Evolutionary conservation across 1,284 basidiomycete species (phyloP).

Genomic region (Coniferiporia sulphurascens): DNA sequence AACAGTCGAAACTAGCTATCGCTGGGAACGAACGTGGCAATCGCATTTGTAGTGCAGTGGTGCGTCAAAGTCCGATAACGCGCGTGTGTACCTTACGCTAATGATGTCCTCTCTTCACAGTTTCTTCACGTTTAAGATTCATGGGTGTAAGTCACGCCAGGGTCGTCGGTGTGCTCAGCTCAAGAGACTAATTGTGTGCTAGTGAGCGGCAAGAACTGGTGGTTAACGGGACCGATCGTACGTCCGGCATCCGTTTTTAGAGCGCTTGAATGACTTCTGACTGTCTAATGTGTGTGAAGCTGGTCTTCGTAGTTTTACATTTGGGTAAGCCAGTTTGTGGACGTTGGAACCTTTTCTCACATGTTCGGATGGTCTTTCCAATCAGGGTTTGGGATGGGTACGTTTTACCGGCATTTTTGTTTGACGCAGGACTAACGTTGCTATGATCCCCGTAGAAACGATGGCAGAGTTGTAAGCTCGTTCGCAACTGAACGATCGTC

Average conservation of each 20-base stretch:
- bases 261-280: not conserved
- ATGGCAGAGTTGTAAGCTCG: constrained; percentile 13
- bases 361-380: not conserved
- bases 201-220: constrained; percentile 35
- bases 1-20: not conserved
- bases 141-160: constrained; percentile 31
- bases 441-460: constrained; percentile 19
- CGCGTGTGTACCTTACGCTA: not conserved
- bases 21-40: constrained; percentile 11
- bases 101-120: constrained; percentile 21
- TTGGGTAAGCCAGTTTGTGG: constrained; percentile 30
- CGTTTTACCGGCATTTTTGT: constrained; percentile 18
- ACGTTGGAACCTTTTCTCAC: not conserved
- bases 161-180: not conserved
- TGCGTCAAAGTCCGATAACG: not conserved
- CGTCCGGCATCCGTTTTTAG: constrained; percentile 4
- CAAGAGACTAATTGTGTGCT: not conserved
- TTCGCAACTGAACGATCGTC: not conserved
- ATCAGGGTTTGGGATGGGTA: constrained; percentile 37
- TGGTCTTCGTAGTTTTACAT: constrained; percentile 33
- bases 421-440: constrained; percentile 15
- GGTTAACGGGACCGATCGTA: constrained; percentile 33
- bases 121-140: constrained; percentile 38
- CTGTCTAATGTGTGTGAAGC: constrained; percentile 18
- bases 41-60: constrained; percentile 16